Percentiles rank a stretch among this genome's conserved stretches.
These are phyloP conservation scores for Taphrina confusa DNA, from an alignment of 1,139 yeast species.

Conservation along the genomic window DNA sequence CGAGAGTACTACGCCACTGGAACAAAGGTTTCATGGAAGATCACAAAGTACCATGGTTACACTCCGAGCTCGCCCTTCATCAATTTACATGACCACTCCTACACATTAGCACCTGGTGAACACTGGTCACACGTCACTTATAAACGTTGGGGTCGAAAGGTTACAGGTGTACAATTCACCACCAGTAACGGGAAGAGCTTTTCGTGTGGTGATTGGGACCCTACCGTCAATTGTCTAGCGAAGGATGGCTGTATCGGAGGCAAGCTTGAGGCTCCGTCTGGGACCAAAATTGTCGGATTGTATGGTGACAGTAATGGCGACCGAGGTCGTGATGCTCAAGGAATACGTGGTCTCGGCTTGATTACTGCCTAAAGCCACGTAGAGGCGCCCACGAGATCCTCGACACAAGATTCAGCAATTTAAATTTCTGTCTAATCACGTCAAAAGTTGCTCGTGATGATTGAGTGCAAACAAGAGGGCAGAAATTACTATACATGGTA, in stretches of 20 bases:
- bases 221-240: not conserved
- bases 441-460: too few species aligned
- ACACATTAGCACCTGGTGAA: not conserved
- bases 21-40: not conserved
- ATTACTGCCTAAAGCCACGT: too few species aligned
- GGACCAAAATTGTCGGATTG: not conserved
- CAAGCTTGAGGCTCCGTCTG: not conserved
- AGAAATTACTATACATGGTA: too few species aligned
- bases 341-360: not conserved
- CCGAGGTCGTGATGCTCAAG: not conserved
- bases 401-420: too few species aligned
- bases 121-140: not conserved
- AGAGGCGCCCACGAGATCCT: too few species aligned
- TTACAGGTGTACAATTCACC: not conserved
- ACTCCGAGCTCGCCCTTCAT: not conserved
- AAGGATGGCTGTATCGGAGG: not conserved
- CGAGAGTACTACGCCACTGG: not conserved
- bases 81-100: not conserved
- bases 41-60: not conserved
- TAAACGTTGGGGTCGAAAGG: not conserved
- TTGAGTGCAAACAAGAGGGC: too few species aligned
- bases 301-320: not conserved
- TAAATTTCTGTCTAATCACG: too few species aligned
- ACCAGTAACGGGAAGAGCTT: not conserved
- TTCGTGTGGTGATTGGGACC: not conserved